phyloP scores from a whole-genome alignment of 352 stramenopile genomes.

The Thraustochytrium striatum region DNA sequence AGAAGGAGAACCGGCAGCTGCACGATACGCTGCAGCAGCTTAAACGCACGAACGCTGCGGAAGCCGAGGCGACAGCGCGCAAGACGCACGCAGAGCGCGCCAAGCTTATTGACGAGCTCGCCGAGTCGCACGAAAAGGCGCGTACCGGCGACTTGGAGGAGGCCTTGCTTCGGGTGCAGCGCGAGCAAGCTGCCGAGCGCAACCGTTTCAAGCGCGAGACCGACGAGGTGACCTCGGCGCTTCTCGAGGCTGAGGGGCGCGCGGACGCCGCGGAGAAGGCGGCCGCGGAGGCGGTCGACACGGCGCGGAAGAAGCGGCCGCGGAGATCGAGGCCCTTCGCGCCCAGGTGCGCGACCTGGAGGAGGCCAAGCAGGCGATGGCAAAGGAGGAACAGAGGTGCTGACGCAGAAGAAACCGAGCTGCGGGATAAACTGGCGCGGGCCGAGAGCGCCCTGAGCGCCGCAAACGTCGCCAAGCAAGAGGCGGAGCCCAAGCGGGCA shows the following conservation, averaged over 20 bases:
- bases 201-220: neutral
- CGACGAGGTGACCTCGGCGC: constrained; percentile 3
- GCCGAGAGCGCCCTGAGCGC: neutral
- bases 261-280: constrained; percentile 17
- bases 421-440: neutral
- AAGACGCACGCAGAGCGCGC: constrained; percentile 7
- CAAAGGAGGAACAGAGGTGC: neutral
- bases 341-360: constrained; percentile 37
- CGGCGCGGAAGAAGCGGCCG: neutral
- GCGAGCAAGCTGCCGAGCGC: constrained; percentile 8
- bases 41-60: constrained; percentile 26
- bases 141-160: too few relatives aligned
- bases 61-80: neutral
- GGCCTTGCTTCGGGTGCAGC: too few relatives aligned
- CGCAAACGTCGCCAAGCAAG: constrained; percentile 14
- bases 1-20: constrained; percentile 14
- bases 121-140: neutral
- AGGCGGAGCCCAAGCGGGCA: too few relatives aligned
- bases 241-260: neutral
- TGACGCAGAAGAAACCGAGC: neutral
- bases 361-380: constrained; percentile 1
- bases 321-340: constrained; percentile 27
- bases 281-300: neutral
- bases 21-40: constrained; percentile 26
- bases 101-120: constrained; percentile 24